phyloP scores from a whole-genome alignment of 345 rosid species.

The Tarenaya hassleriana region DNA sequence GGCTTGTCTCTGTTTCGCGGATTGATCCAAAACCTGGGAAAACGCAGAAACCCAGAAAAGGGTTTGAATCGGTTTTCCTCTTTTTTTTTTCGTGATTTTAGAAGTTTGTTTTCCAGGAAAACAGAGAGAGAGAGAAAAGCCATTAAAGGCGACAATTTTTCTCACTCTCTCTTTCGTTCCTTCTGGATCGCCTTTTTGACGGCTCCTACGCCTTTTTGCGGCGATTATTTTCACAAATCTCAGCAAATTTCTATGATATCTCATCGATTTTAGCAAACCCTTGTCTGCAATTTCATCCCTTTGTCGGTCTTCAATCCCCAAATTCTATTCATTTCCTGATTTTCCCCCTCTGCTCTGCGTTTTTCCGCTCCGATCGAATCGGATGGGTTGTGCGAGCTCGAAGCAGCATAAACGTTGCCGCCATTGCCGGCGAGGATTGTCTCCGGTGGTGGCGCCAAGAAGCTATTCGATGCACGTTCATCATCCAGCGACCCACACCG shows the following conservation, averaged over 20 bases:
- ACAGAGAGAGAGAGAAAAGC: background rate
- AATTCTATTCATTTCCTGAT: background rate
- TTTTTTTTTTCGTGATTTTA: too few species aligned
- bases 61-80: too few species aligned
- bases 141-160: conserved; percentile 1
- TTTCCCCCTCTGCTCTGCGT: background rate
- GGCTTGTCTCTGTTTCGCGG: conserved; percentile 9
- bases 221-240: conserved; percentile 19
- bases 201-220: background rate
- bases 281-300: conserved; percentile 24
- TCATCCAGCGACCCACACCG: conserved; percentile 50
- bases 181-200: conserved; percentile 20
- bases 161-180: conserved; percentile 12
- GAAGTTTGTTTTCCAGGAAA: conserved; percentile 18
- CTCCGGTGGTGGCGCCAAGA: conserved; percentile 59
- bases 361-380: background rate
- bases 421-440: conserved; percentile 43
- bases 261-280: conserved; percentile 25
- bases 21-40: background rate
- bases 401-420: conserved; percentile 54
- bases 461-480: conserved; percentile 71
- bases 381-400: conserved; percentile 84
- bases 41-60: background rate
- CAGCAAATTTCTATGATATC: conserved; percentile 18
- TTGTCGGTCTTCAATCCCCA: conserved; percentile 12